Base-by-base conservation (phyloP, 352 stramenopile genomes). In the Hyaloperonospora brassicae region DNA sequence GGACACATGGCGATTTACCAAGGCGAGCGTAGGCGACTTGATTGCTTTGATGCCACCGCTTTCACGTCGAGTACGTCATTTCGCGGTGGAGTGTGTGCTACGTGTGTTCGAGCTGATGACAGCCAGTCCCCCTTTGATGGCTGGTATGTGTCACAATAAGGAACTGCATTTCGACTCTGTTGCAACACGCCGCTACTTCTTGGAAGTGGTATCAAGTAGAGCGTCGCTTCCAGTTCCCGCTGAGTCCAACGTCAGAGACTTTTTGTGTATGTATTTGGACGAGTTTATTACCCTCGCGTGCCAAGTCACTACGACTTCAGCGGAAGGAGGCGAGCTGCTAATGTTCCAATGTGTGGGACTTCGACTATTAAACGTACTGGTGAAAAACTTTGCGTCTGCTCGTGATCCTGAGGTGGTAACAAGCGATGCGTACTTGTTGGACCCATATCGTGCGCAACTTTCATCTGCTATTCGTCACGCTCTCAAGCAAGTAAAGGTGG, bases 201-300 rank as follows among this genome's bases (percentile, higher is more conserved):
- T 75, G n/a, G 68, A 73, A 5, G 67, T 61, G 24, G 52, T 86
- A 1, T 61, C 64, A 38, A 42, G 39, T 53, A 53, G 38, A 5
- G 59, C 52, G 40, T 38, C 39, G 2, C 24, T 55, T 44, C 40
- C 59, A 24, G 25, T 58, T 12, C 51, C 52, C 23, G 23, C 48
- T 17, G 54, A 62, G 6, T 54, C 39, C 11, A 61, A 13, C 36
- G 36, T 57, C 2, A 63, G 61, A 21, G 88, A 94, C 52, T 94
- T 87, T 55, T 47, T 94, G 13, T 86, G 79, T 47, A 87, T 94
- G 79, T 94, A 93, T 59, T 31, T 94, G 54, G 84, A 94, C 43
- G 84, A 94, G 70, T 87, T 94, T 51, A 73, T 94, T 14, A 92
- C 84, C 0, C 67, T 94, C 22, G 72, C 81, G 4, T 94, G 84